A percentile compares a stretch with the other conserved stretches of the same genome.
phyloP scores from a whole-genome alignment of 2,329 filamentous ascomycete genomes.

The Diaporthe aspalathi region DNA sequence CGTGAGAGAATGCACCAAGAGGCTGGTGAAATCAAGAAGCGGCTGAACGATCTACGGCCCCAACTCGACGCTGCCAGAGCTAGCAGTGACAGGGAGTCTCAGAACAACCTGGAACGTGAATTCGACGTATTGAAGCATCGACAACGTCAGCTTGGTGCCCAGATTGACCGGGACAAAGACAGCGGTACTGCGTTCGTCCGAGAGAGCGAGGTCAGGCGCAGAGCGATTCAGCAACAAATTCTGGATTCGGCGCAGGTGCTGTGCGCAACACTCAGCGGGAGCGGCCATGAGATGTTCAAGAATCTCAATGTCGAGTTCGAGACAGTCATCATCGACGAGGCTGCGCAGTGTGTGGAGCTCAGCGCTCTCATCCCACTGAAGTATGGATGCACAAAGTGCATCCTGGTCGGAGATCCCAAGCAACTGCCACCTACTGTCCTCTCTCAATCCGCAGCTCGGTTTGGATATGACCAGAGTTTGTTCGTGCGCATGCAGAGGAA shows the following conservation, averaged over 20 bases:
- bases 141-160: slow-evolving; percentile 78
- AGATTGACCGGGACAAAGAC: slow-evolving; percentile 89
- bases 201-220: slow-evolving; percentile 86
- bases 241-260: slow-evolving; percentile 92
- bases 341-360: slow-evolving; percentile 96
- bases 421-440: slow-evolving; percentile 96
- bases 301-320: slow-evolving; percentile 96
- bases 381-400: slow-evolving; percentile 96
- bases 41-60: slow-evolving; percentile 77
- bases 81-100: slow-evolving; percentile 59
- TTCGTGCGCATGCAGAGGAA: slow-evolving; percentile 99
- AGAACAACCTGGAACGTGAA: slow-evolving; percentile 75
- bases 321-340: slow-evolving; percentile 98
- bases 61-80: slow-evolving; percentile 76
- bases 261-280: slow-evolving; percentile 94
- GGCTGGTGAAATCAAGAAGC: slow-evolving; percentile 78
- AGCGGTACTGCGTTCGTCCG: slow-evolving; percentile 84
- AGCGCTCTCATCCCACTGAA: slow-evolving; percentile 97
- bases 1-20: slow-evolving; percentile 72
- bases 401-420: slow-evolving; percentile 97
- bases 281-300: slow-evolving; percentile 97
- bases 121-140: slow-evolving; percentile 82
- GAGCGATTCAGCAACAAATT: slow-evolving; percentile 89
- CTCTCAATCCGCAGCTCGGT: slow-evolving; percentile 90
- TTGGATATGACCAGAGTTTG: slow-evolving; percentile 96